Evolutionary conservation across 2,329 filamentous ascomycete genomes (phyloP).

Genomic region (Thielaviopsis cerberus): DNA sequence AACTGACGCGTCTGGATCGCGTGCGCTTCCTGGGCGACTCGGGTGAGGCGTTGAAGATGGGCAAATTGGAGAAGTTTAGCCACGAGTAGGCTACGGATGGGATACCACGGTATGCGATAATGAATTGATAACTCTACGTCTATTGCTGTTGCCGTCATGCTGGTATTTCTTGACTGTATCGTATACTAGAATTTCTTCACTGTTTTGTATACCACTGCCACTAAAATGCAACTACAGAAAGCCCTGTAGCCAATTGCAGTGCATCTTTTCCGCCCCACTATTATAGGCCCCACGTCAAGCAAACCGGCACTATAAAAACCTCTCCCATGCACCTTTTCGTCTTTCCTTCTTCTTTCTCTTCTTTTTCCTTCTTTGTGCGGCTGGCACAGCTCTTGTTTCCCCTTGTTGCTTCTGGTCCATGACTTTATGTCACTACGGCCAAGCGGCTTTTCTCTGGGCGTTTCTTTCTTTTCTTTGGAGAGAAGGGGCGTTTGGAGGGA

Average conservation of each 20-base stretch:
- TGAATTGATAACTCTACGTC: too few species aligned
- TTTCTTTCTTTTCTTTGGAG: background rate
- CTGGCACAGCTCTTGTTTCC: conserved; percentile 13
- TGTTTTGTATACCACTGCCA: too few species aligned
- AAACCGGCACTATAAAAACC: conserved; percentile 1
- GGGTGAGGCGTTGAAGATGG: conserved; percentile 81
- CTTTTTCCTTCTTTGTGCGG: conserved; percentile 11
- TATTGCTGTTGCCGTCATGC: too few species aligned
- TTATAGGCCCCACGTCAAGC: background rate
- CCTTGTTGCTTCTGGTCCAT: conserved; percentile 12
- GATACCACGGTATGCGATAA: too few species aligned
- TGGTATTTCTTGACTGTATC: too few species aligned
- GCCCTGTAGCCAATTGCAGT: too few species aligned
- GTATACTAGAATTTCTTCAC: too few species aligned
- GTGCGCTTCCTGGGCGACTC: conserved; percentile 69
- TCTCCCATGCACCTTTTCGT: background rate
- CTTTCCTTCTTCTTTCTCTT: conserved; percentile 1
- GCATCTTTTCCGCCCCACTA: too few species aligned
- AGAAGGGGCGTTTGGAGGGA: background rate
- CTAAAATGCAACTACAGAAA: too few species aligned
- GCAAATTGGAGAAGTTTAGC: conserved; percentile 86
- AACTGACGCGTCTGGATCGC: conserved; percentile 70
- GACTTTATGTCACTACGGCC: background rate
- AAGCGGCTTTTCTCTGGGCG: background rate
- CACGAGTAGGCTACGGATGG: conserved; percentile 33